Evolutionary conservation across 2,329 filamentous ascomycete genomes (phyloP).

Genomic region (Aspergillus sergii): DNA sequence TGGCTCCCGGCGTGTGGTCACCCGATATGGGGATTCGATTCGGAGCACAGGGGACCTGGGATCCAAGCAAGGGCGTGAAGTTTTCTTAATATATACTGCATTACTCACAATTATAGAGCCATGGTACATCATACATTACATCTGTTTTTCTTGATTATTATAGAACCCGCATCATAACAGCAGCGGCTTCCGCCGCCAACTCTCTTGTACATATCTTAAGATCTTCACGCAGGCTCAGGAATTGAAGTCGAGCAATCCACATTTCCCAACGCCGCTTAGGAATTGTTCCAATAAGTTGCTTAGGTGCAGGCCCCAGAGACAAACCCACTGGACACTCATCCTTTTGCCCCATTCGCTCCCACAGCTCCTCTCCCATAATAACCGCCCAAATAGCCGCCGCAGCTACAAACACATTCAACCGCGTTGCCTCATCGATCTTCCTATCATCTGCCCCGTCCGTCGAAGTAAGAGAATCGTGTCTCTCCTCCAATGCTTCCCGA

Average conservation of each 20-base stretch:
- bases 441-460: not conserved
- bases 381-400: slow-evolving; percentile 20
- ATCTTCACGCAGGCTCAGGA: slow-evolving; percentile 20
- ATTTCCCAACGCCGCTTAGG: slow-evolving; percentile 17
- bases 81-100: slow-evolving; percentile 45
- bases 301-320: not conserved
- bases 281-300: slow-evolving; percentile 4
- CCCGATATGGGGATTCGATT: slow-evolving; percentile 83
- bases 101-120: not conserved
- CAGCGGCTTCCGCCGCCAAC: slow-evolving; percentile 23
- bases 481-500: slow-evolving; percentile 13
- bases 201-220: slow-evolving; percentile 20
- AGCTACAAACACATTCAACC: slow-evolving; percentile 13
- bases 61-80: slow-evolving; percentile 60
- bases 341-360: slow-evolving; percentile 11
- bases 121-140: slow-evolving; percentile 3
- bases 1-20: slow-evolving; percentile 67
- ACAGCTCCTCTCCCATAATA: slow-evolving; percentile 27
- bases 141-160: not conserved
- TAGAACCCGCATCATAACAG: slow-evolving; percentile 23
- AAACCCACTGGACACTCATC: slow-evolving; percentile 6
- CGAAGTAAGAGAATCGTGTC: slow-evolving; percentile 4
- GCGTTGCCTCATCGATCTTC: not conserved
- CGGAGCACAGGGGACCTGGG: slow-evolving; percentile 59
- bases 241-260: slow-evolving; percentile 22